Evolutionary conservation across 2,329 filamentous ascomycete genomes (phyloP).

Genomic region (Raffaelea arxii): DNA sequence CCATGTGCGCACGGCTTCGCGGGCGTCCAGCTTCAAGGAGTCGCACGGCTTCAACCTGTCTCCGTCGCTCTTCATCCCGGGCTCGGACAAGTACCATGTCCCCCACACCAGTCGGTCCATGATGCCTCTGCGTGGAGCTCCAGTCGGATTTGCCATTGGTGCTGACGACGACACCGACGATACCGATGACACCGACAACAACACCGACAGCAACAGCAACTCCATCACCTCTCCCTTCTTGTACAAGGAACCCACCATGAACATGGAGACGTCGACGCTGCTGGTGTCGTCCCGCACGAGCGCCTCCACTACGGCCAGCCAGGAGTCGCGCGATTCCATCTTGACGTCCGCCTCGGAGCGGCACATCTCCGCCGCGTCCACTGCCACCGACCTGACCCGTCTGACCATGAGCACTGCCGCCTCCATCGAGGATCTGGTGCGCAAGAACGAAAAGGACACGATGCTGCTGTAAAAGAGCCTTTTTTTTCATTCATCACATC

Average conservation of each 20-base stretch:
- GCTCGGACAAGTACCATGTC: constrained; percentile 32
- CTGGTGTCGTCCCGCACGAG: constrained; percentile 36
- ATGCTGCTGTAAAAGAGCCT: constrained; percentile 1
- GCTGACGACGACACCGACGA: constrained; percentile 21
- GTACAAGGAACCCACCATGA: constrained; percentile 14
- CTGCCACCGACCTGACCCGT: constrained; percentile 42
- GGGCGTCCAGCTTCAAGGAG: constrained; percentile 46
- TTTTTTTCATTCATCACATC: too few species aligned
- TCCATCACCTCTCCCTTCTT: neutral
- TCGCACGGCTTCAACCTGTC: constrained; percentile 50
- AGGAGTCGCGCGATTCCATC: constrained; percentile 35
- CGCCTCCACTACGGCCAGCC: constrained; percentile 44
- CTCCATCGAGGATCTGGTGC: constrained; percentile 24
- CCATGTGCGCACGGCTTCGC: constrained; percentile 33
- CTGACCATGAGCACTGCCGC: constrained; percentile 42
- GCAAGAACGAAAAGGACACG: constrained; percentile 7
- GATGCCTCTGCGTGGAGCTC: neutral
- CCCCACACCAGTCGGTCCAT: constrained; percentile 33
- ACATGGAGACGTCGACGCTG: constrained; percentile 22
- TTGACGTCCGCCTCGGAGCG: constrained; percentile 37
- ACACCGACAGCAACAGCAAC: constrained; percentile 15
- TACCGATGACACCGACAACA: constrained; percentile 24
- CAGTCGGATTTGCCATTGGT: constrained; percentile 11
- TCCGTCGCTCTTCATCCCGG: constrained; percentile 51
- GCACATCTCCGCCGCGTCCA: constrained; percentile 44